Percentiles rank a stretch among this genome's conserved stretches.
These are phyloP conservation scores for Tricholoma furcatifolium DNA, from an alignment of 768 basidiomycete genomes.

Conservation along the genomic window DNA sequence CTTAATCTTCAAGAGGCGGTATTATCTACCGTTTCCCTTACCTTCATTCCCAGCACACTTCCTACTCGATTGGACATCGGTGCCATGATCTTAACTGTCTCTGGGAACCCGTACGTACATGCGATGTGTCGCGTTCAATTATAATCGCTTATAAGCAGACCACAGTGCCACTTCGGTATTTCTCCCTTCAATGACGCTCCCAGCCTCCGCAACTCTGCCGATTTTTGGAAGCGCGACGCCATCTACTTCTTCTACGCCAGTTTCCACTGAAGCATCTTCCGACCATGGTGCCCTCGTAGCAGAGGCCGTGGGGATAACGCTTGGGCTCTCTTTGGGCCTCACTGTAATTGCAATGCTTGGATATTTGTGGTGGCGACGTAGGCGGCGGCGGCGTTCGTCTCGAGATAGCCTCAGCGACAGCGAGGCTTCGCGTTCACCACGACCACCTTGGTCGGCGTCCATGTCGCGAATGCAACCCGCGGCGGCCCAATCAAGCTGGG, in stretches of 20 bases:
- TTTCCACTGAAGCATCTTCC: conserved; percentile 6
- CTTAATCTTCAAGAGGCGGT: conserved; percentile 38
- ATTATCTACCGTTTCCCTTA: conserved; percentile 41
- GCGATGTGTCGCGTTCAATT: not conserved
- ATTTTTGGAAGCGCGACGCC: conserved; percentile 16
- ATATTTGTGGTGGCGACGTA: conserved; percentile 25
- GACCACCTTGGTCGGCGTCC: not conserved
- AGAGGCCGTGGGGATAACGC: conserved; percentile 25
- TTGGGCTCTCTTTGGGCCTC: conserved; percentile 30
- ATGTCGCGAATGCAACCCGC: not conserved
- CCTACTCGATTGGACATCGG: conserved; percentile 37
- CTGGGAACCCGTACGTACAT: conserved; percentile 33
- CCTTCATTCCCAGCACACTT: conserved; percentile 28
- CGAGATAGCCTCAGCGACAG: conserved; percentile 2
- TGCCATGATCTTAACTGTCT: conserved; percentile 34
- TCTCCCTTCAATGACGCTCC: conserved; percentile 35
- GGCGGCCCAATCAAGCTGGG: not conserved
- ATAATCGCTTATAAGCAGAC: not conserved
- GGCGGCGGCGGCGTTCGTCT: conserved; percentile 13
- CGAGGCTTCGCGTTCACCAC: conserved; percentile 6
- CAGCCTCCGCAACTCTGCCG: conserved; percentile 33
- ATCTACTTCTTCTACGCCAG: conserved; percentile 1
- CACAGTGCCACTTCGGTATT: conserved; percentile 27
- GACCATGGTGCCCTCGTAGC: conserved; percentile 14
- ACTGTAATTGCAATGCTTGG: conserved; percentile 18